phyloP scores from a whole-genome alignment of 2,329 filamentous ascomycete genomes.

The Cyclaneusma minus region DNA sequence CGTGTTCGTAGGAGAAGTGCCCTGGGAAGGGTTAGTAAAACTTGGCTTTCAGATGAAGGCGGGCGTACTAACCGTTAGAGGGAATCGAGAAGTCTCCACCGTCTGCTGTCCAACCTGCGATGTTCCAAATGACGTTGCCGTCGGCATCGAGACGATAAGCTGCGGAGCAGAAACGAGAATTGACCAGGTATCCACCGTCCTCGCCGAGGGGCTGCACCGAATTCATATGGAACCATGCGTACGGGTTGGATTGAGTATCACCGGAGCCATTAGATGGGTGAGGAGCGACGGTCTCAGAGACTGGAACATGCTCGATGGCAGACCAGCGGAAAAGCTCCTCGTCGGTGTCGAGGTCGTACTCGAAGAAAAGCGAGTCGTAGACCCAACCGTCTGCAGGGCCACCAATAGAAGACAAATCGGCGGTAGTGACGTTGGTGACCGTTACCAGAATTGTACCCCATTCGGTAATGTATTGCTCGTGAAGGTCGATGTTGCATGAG shows the following conservation, averaged over 20 bases:
- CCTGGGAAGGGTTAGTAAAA: too few species aligned
- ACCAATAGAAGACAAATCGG: slow-evolving; percentile 18
- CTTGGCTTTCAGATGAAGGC: too few species aligned
- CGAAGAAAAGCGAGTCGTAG: slow-evolving; percentile 22
- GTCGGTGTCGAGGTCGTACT: slow-evolving; percentile 24
- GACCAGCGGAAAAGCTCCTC: slow-evolving; percentile 26
- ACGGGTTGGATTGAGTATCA: slow-evolving; percentile 11
- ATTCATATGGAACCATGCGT: slow-evolving; percentile 17
- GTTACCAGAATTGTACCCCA: slow-evolving; percentile 17
- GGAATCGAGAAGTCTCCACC: slow-evolving; percentile 10
- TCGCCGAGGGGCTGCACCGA: slow-evolving; percentile 11
- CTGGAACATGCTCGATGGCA: slow-evolving; percentile 18
- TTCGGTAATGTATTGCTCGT: slow-evolving; percentile 18
- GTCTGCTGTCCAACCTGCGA: slow-evolving; percentile 13
- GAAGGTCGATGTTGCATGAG: too few species aligned
- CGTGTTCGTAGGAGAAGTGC: slow-evolving; percentile 23
- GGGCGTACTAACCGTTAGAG: slow-evolving; percentile 2
- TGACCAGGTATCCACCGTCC: slow-evolving; percentile 15
- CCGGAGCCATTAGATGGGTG: slow-evolving; percentile 2
- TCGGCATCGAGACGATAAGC: slow-evolving; percentile 10
- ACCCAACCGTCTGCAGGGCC: slow-evolving; percentile 20
- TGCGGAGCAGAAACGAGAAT: slow-evolving; percentile 12
- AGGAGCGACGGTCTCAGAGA: not conserved
- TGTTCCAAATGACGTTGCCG: slow-evolving; percentile 12
- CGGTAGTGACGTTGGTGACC: slow-evolving; percentile 16